Conservation (phyloP, 352 stramenopile species). For the Lagenidium sp. region DNA sequence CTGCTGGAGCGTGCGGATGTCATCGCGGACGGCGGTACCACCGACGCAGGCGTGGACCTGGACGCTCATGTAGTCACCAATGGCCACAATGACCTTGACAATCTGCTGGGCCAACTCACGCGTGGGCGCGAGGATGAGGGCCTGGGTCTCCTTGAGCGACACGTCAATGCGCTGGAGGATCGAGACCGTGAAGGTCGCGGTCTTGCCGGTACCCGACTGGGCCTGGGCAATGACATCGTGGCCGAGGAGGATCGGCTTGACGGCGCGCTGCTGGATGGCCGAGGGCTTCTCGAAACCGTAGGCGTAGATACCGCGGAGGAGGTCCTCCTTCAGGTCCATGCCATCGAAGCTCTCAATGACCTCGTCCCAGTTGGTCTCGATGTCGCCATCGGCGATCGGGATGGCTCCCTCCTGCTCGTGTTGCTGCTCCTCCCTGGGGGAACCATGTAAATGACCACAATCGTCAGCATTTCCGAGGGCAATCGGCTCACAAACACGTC, state of each 20-base stretch:
- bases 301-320: constrained; percentile 99
- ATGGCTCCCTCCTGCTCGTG: constrained; percentile 71
- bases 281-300: constrained; percentile 99
- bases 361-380: constrained; percentile 98
- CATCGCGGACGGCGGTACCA: constrained; percentile 96
- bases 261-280: constrained; percentile 98
- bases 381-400: constrained; percentile 88
- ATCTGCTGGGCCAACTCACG: constrained; percentile 99
- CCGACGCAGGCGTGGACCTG: constrained; percentile 97
- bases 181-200: constrained; percentile 98
- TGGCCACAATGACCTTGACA: constrained; percentile 95
- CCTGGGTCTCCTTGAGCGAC: constrained; percentile 94
- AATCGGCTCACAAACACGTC: no score
- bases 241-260: constrained; percentile 97
- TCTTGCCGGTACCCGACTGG: constrained; percentile 99
- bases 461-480: not conserved
- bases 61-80: constrained; percentile 95
- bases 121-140: constrained; percentile 98
- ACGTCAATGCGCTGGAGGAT: constrained; percentile 98
- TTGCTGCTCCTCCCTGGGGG: constrained; percentile 21
- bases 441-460: no score
- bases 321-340: constrained; percentile 97
- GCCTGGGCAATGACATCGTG: constrained; percentile 98
- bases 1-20: constrained; percentile 97
- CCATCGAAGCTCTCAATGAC: constrained; percentile 98